Evolutionary conservation across 352 stramenopile genomes (phyloP), one percentile per base, ranked within the genome.

Genomic region (Globisporangium viniferum): DNA sequence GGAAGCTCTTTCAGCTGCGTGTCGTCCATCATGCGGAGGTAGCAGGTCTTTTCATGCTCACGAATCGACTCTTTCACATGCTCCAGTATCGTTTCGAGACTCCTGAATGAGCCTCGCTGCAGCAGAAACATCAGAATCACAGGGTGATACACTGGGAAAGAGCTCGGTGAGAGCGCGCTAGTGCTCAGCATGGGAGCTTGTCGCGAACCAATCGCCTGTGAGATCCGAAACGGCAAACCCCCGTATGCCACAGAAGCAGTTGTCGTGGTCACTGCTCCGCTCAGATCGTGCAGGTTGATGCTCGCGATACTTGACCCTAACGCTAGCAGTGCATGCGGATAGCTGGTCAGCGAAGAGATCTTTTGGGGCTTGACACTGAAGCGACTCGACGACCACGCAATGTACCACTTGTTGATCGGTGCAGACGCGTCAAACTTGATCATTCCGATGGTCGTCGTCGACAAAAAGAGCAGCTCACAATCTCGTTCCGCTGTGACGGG

Each of bases 1-100:
- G 86, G 80, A 39, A 93, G 70, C 18, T 59, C 76, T 58, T 57
- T 73, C 31, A 93, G 59, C n/a, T 74, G 64, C 15, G 76, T 70
- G 44, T 86, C 76, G 18, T 92, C 75, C 14, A 76, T 63, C 89
- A 95, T 95, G 55, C 79, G 80, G 29, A 95, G 35, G 68, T 93
- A 96, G 49, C 85, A 93, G 14, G 70, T 77, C 73, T 93, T 84
- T 65, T 95, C 81, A 54, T 95, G 82, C 46, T 84, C 75, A 20
- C 78, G n/a, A 51, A 96, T 81, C 36, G 76, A 78, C 2, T 68
- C 54, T 54, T 84, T 79, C 49, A 94, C 74, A 46, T 93, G 72
- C 31, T 86, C 72, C 9, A 94, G 66, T 22, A 89, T 54, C 22
- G 64, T 75, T 54, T 92, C 72, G 3, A 93, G 67, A n/a, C 73